Evolutionary conservation across 2,329 filamentous ascomycete genomes (phyloP).

Genomic region (Trichoderma sp.): DNA sequence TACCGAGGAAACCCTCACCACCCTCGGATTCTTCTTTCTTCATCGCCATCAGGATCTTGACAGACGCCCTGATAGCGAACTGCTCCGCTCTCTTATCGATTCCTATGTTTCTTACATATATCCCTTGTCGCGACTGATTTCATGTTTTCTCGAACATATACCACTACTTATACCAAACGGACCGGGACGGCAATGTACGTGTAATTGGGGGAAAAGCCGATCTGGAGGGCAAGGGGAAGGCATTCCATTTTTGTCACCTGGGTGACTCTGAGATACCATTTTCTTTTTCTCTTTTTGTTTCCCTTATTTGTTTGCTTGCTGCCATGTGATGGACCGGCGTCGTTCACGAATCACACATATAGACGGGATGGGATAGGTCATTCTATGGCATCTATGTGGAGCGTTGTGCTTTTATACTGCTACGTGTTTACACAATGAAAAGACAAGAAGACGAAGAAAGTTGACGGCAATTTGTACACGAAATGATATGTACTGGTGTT

Average conservation of each 20-base stretch:
- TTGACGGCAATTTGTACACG: slow-evolving; percentile 14
- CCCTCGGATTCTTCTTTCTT: slow-evolving; percentile 6
- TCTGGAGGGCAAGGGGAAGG: neutral
- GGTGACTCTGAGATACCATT: slow-evolving; percentile 29
- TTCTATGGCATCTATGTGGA: slow-evolving; percentile 17
- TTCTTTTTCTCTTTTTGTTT: slow-evolving; percentile 14
- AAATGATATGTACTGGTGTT: slow-evolving; percentile 13
- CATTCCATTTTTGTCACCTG: slow-evolving; percentile 26
- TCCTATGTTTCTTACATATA: slow-evolving; percentile 15
- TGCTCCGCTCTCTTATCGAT: slow-evolving; percentile 23
- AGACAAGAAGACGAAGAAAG: neutral
- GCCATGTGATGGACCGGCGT: slow-evolving; percentile 17
- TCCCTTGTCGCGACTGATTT: slow-evolving; percentile 23
- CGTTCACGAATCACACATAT: slow-evolving; percentile 23
- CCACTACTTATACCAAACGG: slow-evolving; percentile 22
- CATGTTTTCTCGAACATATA: slow-evolving; percentile 19
- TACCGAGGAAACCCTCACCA: neutral
- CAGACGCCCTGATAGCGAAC: slow-evolving; percentile 12
- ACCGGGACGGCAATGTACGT: slow-evolving; percentile 30
- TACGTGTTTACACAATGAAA: too few relatives aligned
- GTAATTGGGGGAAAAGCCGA: slow-evolving; percentile 28
- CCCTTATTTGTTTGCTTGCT: slow-evolving; percentile 7
- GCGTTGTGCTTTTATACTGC: slow-evolving; percentile 11
- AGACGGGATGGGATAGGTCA: slow-evolving; percentile 21
- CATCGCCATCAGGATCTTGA: neutral